Evolutionary conservation across 768 basidiomycete species (phyloP).

Genomic region (Termitomyces sp.): DNA sequence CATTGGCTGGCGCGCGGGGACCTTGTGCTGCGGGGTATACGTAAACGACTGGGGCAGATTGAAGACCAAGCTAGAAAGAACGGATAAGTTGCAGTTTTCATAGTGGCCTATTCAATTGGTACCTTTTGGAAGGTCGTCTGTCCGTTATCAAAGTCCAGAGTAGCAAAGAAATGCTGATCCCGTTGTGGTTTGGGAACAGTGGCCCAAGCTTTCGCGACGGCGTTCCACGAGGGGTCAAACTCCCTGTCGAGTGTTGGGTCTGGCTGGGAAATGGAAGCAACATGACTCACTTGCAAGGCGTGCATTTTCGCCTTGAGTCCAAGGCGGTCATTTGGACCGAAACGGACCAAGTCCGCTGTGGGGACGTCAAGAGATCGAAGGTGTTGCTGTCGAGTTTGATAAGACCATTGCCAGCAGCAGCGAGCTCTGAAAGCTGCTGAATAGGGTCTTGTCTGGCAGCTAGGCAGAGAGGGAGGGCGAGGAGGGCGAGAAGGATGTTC

Average conservation of each 20-base stretch:
- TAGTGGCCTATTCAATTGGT: background rate
- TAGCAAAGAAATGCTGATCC: constrained; percentile 88
- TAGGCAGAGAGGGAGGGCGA: constrained; percentile 26
- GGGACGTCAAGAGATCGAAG: constrained; percentile 73
- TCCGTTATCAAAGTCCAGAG: constrained; percentile 81
- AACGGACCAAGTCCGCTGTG: constrained; percentile 84
- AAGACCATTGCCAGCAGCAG: constrained; percentile 69
- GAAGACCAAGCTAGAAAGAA: constrained; percentile 64
- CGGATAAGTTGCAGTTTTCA: background rate
- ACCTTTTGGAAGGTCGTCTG: constrained; percentile 80
- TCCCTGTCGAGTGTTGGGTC: constrained; percentile 42
- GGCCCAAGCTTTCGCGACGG: constrained; percentile 82
- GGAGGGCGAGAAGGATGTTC: constrained; percentile 23
- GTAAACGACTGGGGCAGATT: constrained; percentile 80
- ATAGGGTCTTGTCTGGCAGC: constrained; percentile 29
- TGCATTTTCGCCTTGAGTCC: constrained; percentile 73
- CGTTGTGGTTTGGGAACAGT: constrained; percentile 53
- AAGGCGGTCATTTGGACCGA: constrained; percentile 87
- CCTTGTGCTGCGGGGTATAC: constrained; percentile 74
- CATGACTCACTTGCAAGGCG: constrained; percentile 81
- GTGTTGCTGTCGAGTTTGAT: constrained; percentile 72
- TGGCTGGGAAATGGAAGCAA: background rate
- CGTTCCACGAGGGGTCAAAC: constrained; percentile 80
- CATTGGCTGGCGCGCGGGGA: constrained; percentile 52
- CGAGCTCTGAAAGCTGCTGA: constrained; percentile 64